phyloP scores from a whole-genome alignment of 805 yeast species.

The Teunomyces lycoperdinae region DNA sequence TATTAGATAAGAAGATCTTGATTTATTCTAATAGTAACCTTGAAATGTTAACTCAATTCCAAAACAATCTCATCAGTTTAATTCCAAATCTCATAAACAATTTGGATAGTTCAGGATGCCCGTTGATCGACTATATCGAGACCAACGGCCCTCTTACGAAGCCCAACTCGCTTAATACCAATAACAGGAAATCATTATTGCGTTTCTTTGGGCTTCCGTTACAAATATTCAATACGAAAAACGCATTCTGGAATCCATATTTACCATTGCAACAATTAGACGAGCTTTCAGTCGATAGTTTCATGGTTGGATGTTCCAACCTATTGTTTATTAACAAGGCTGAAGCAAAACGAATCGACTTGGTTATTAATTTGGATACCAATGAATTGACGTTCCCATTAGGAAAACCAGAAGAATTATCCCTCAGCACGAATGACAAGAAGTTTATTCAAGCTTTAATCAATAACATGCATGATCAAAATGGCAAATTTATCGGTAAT shows the following conservation, averaged over 20 bases:
- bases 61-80: conserved; percentile 77
- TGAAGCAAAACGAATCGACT: conserved; percentile 58
- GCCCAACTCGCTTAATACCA: conserved; percentile 69
- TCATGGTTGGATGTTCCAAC: conserved; percentile 84
- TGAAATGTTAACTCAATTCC: conserved; percentile 75
- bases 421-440: conserved; percentile 51
- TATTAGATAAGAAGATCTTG: conserved; percentile 71
- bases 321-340: conserved; percentile 67
- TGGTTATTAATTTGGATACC: conserved; percentile 70
- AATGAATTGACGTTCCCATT: conserved; percentile 45
- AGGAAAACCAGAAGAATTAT: conserved; percentile 27
- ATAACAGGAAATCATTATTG: conserved; percentile 74
- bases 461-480: conserved; percentile 46
- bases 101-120: conserved; percentile 78
- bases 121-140: conserved; percentile 53
- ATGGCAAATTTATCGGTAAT: conserved; percentile 34
- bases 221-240: conserved; percentile 73
- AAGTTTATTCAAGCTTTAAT: conserved; percentile 66
- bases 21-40: conserved; percentile 75
- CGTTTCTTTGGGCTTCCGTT: conserved; percentile 85
- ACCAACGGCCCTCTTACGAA: conserved; percentile 50
- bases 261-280: conserved; percentile 90
- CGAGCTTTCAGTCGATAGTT: conserved; percentile 61
- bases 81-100: conserved; percentile 77
- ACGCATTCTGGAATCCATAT: conserved; percentile 89